Base-by-base conservation (phyloP, 441 rosid genomes). In the Brassica balearica region DNA sequence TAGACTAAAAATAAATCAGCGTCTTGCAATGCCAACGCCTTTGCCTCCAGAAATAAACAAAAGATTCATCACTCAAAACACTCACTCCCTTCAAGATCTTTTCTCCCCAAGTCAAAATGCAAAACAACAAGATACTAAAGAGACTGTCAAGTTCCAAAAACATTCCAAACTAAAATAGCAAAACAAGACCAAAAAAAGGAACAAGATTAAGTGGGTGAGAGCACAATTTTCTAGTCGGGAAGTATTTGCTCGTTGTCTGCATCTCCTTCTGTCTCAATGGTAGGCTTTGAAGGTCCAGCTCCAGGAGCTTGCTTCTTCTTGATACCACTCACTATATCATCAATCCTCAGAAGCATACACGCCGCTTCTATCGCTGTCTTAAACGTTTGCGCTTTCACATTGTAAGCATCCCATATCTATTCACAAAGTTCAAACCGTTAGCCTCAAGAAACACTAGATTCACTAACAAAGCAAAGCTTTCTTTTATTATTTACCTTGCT, bases 341-440 rank as follows among this genome's bases (percentile, higher is more conserved):
- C 97, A 27, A 92, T 95, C 81, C 98, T 82, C 27, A 95, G 81
- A 68, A 95, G 97, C 98, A 95, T 91, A 82, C 91, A 92, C 5
- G 97, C 93, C 0, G 97, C 90, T 83, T 95, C 98, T 8, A 95
- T 92, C 5, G 98, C 94, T 29, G 98, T 92, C 81, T 95, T 95
- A 77, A 92, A 95, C 32, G 97, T 95, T 82, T 95, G 97, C 0
- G 92, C 92, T 82, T 92, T 95, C 82, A 95, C 98, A 34, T 87
- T 95, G 88, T 91, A 95, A 4, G 98, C 88, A 81, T 95, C 97
- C 98, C 97, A 95, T 41, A 95, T 91, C 98, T 92, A 89, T 32
- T 12, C 60, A 36, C 63, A 48, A 63, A 68, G n/a, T 51, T 32
- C 14, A 23, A 65, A 66, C 0, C 29, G 56, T 71, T 6, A 46